Evolutionary conservation across 305 asterid species (phyloP).

Genomic region (Rubia peregrina): DNA sequence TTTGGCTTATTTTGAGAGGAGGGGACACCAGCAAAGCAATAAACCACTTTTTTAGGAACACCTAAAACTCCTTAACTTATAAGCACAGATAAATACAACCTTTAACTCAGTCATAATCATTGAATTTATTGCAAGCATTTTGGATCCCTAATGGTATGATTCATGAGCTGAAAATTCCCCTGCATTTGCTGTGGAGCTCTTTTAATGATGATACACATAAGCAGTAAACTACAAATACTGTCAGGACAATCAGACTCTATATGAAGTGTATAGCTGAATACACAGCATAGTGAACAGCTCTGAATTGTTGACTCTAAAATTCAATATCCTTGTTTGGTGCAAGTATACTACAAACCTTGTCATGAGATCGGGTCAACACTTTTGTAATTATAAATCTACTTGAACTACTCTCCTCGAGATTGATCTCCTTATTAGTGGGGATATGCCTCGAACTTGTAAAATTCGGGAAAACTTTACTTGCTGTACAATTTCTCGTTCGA

Average conservation of each 20-base stretch:
- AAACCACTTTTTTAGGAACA: too few species aligned
- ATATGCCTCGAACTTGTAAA: neutral
- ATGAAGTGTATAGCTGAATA: neutral
- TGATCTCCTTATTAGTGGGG: neutral
- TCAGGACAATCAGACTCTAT: neutral
- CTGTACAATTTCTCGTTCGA: neutral
- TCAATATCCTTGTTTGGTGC: neutral
- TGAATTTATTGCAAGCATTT: neutral
- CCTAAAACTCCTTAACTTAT: neutral
- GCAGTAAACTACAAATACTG: neutral
- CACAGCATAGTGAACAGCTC: neutral
- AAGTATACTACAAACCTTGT: neutral
- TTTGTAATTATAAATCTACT: neutral
- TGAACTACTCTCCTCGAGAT: neutral
- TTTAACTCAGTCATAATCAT: neutral
- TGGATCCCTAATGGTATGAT: neutral
- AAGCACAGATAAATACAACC: neutral
- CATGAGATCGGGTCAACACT: neutral
- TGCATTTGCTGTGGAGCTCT: neutral
- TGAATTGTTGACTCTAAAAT: neutral
- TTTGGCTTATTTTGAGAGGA: too few species aligned
- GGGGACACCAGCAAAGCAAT: too few species aligned
- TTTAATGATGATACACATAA: neutral
- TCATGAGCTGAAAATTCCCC: neutral
- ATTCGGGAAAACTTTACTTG: neutral